Conservation (phyloP, 768 basidiomycete genomes). For the Chlorophyllum brunneum region DNA sequence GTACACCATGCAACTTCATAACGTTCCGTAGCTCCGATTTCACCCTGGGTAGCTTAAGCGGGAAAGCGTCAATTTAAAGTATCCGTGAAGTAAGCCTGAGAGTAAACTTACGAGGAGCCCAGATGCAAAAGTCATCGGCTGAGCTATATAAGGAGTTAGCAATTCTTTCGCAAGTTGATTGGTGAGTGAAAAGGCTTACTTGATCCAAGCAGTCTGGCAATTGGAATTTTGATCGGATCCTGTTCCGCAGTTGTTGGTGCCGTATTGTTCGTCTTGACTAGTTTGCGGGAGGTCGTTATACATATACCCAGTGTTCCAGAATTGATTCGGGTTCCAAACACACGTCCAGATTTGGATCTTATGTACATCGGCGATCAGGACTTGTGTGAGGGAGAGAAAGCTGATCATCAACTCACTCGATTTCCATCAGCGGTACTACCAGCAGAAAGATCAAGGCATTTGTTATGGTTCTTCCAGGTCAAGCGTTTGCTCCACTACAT, state of each 20-base stretch:
- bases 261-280: slow-evolving; percentile 58
- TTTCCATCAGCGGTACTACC: slow-evolving; percentile 39
- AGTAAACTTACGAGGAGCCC: slow-evolving; percentile 47
- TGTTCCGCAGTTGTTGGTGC: slow-evolving; percentile 67
- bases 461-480: slow-evolving; percentile 44
- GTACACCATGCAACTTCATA: slow-evolving; percentile 75
- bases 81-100: slow-evolving; percentile 22
- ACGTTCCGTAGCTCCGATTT: slow-evolving; percentile 67
- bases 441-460: slow-evolving; percentile 45
- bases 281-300: slow-evolving; percentile 37
- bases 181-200: slow-evolving; percentile 36
- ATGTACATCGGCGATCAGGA: not conserved
- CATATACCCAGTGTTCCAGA: slow-evolving; percentile 50
- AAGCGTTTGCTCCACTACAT: slow-evolving; percentile 33
- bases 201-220: slow-evolving; percentile 70
- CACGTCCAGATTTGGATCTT: slow-evolving; percentile 49
- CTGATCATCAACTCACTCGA: slow-evolving; percentile 26
- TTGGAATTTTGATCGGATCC: slow-evolving; percentile 50
- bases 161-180: slow-evolving; percentile 8
- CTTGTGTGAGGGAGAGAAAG: not conserved
- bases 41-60: slow-evolving; percentile 31
- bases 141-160: slow-evolving; percentile 36
- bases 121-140: slow-evolving; percentile 66
- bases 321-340: slow-evolving; percentile 40
- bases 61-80: too few species aligned